Conservation (phyloP, 2,329 filamentous ascomycete genomes). For the Decorospora gaudefroyi region DNA sequence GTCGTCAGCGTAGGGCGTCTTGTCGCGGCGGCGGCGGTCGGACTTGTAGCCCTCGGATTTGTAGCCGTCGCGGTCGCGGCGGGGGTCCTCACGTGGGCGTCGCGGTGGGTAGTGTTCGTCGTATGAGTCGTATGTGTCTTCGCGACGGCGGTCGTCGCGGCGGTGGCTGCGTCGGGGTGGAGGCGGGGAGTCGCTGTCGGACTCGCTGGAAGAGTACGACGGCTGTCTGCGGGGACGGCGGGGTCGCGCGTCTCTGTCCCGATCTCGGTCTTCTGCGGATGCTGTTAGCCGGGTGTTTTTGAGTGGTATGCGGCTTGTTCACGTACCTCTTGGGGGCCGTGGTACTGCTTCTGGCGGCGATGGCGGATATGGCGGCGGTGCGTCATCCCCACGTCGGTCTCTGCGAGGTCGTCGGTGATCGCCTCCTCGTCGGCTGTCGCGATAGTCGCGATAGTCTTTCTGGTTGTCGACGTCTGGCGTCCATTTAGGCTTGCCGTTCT, state of each 20-base stretch:
- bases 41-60: slow-evolving; percentile 16
- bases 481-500: slow-evolving; percentile 37
- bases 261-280: slow-evolving; percentile 9
- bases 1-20: slow-evolving; percentile 21
- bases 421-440: slow-evolving; percentile 27
- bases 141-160: slow-evolving; percentile 23
- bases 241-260: slow-evolving; percentile 7
- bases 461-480: slow-evolving; percentile 29
- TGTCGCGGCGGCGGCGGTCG: slow-evolving; percentile 25
- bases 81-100: slow-evolving; percentile 15
- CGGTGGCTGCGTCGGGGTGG: slow-evolving; percentile 30
- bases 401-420: slow-evolving; percentile 25
- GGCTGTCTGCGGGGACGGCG: slow-evolving; percentile 24
- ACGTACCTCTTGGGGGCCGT: slow-evolving; percentile 15
- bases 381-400: slow-evolving; percentile 21
- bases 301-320: background rate
- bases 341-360: slow-evolving; percentile 9
- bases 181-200: slow-evolving; percentile 26
- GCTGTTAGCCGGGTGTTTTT: background rate
- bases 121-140: slow-evolving; percentile 35
- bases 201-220: slow-evolving; percentile 26
- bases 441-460: slow-evolving; percentile 28
- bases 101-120: slow-evolving; percentile 33
- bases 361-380: slow-evolving; percentile 19
- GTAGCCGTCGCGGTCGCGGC: slow-evolving; percentile 28